phyloP scores from a whole-genome alignment of 192 early-diverging fungal genomes.

The Podila horticola region DNA sequence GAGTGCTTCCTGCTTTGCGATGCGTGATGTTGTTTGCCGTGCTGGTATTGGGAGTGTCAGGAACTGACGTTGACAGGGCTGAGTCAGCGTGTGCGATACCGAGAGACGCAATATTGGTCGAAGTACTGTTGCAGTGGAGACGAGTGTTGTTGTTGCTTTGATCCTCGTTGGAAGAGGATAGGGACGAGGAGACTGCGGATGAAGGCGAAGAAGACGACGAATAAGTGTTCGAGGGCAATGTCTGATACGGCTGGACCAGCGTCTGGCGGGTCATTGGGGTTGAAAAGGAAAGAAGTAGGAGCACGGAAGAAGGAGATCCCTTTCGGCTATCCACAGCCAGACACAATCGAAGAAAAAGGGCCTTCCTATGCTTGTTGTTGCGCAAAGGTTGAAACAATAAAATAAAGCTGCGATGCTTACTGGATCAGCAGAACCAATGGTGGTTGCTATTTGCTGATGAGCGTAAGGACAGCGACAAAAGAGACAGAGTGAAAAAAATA shows the following conservation, averaged over 20 bases:
- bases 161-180: background rate
- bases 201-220: background rate
- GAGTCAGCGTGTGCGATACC: background rate
- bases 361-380: background rate
- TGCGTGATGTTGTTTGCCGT: background rate
- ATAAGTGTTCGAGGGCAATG: background rate
- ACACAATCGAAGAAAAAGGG: background rate
- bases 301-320: background rate
- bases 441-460: no score
- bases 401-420: no score
- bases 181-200: background rate
- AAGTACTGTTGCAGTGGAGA: background rate
- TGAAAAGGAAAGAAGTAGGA: background rate
- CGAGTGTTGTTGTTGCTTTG: background rate
- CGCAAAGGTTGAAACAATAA: no score
- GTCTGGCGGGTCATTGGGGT: slow-evolving; percentile 3
- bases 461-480: no score
- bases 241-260: slow-evolving; percentile 7
- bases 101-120: background rate
- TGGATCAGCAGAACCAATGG: no score
- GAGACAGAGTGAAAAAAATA: no score
- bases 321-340: no score
- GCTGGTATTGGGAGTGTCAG: background rate
- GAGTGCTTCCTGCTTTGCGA: background rate
- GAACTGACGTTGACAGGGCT: background rate